phyloP scores from a whole-genome alignment of 371 early-diverging fungal genomes.

The Funneliformis caledonium region DNA sequence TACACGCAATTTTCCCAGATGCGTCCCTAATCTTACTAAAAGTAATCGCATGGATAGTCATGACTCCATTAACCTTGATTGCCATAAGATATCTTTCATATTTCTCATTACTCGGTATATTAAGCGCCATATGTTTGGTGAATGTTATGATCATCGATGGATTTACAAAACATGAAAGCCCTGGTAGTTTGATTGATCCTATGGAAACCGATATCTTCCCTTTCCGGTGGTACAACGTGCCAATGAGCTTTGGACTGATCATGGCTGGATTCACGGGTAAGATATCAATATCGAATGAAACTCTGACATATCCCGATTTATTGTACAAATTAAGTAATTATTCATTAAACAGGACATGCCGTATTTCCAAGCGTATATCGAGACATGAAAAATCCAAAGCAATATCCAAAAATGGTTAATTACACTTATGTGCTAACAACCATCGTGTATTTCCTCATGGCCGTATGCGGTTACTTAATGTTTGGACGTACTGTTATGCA shows the following conservation, averaged over 20 bases:
- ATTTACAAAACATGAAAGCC: slow-evolving; percentile 51
- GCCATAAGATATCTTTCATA: slow-evolving; percentile 56
- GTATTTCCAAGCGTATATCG: slow-evolving; percentile 72
- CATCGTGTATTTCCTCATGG: slow-evolving; percentile 56
- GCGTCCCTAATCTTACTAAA: slow-evolving; percentile 35
- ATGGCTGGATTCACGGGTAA: slow-evolving; percentile 60
- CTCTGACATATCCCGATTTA: not conserved
- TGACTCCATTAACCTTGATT: slow-evolving; percentile 48
- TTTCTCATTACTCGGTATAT: slow-evolving; percentile 57
- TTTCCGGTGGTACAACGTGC: slow-evolving; percentile 38
- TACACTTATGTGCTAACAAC: slow-evolving; percentile 56
- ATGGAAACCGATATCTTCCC: slow-evolving; percentile 55
- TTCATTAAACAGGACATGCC: slow-evolving; percentile 55
- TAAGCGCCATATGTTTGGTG: slow-evolving; percentile 53
- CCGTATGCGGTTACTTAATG: slow-evolving; percentile 71
- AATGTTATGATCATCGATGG: slow-evolving; percentile 57
- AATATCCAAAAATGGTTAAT: slow-evolving; percentile 60
- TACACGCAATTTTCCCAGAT: slow-evolving; percentile 52
- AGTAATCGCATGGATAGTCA: slow-evolving; percentile 40
- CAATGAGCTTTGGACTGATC: slow-evolving; percentile 58
- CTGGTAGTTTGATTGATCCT: slow-evolving; percentile 67
- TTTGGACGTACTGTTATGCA: slow-evolving; percentile 70
- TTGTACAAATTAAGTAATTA: not conserved
- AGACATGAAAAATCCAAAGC: slow-evolving; percentile 61
- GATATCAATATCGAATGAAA: not conserved